Conservation (phyloP, 2,329 filamentous ascomycete species). For the Fusarium concolor region DNA sequence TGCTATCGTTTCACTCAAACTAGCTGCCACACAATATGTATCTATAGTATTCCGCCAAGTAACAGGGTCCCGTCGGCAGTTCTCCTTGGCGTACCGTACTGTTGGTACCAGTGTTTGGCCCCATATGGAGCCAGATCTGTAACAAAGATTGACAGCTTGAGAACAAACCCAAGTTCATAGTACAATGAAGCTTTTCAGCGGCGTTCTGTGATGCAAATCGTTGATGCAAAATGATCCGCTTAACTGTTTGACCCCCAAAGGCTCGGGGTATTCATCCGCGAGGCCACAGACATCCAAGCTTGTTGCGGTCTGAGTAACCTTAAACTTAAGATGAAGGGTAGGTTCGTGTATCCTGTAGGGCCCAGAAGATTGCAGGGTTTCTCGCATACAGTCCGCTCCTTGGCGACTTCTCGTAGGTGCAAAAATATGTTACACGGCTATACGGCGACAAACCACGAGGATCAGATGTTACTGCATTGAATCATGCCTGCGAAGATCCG, state of each 20-base stretch:
- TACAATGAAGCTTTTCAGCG: rapidly evolving
- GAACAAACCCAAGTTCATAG: not conserved
- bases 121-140: too few species aligned
- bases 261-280: not conserved
- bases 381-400: not conserved
- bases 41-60: not conserved
- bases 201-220: not conserved
- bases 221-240: too few species aligned
- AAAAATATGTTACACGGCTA: constrained; percentile 8
- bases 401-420: constrained; percentile 13
- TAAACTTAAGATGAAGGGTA: not conserved
- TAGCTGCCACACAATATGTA: not conserved
- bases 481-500: constrained; percentile 8
- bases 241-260: not conserved
- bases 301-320: constrained; percentile 3
- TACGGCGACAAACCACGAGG: not conserved
- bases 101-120: not conserved
- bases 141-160: not conserved
- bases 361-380: not conserved
- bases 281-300: not conserved
- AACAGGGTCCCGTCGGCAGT: constrained; percentile 3
- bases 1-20: not conserved
- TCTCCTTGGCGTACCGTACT: not conserved
- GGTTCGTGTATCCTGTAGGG: not conserved
- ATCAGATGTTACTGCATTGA: not conserved